Evolutionary conservation across 139 green algal genomes (phyloP).

Genomic region (Tetradesmus lagerheimii): DNA sequence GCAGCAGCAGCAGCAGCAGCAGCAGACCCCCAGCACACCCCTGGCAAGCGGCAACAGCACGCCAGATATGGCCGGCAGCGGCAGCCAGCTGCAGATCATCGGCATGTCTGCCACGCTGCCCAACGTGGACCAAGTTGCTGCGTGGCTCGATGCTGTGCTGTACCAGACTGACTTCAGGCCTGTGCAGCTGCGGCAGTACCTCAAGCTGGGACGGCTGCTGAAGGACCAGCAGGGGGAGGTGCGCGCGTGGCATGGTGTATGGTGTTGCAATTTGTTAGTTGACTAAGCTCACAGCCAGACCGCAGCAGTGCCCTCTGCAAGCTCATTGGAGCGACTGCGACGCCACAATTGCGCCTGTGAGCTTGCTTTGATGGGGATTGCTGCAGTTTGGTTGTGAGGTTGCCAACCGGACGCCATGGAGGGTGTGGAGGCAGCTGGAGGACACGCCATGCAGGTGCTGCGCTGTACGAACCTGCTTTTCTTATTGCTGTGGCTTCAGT

Average conservation of each 20-base stretch:
- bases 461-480: too few relatives aligned
- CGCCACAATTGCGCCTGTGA: too few relatives aligned
- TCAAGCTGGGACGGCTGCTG: slow-evolving; percentile 67
- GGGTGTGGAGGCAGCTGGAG: too few relatives aligned
- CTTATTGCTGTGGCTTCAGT: too few relatives aligned
- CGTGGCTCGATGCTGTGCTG: slow-evolving; percentile 90
- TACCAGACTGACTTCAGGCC: slow-evolving; percentile 91
- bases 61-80: slow-evolving; percentile 33
- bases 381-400: too few relatives aligned
- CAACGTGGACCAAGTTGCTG: slow-evolving; percentile 63
- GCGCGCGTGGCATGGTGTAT: background rate
- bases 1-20: background rate
- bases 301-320: too few relatives aligned
- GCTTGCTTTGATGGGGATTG: too few relatives aligned
- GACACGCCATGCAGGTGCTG: too few relatives aligned
- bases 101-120: slow-evolving; percentile 93
- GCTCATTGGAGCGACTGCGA: too few relatives aligned
- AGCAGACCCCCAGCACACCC: background rate
- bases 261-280: background rate
- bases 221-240: background rate
- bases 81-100: slow-evolving; percentile 86
- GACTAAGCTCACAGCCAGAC: too few relatives aligned
- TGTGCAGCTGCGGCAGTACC: slow-evolving; percentile 81
- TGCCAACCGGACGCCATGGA: too few relatives aligned
- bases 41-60: background rate